Evolutionary conservation across 768 basidiomycete genomes (phyloP).

Genomic region (Lactarius pseudohatsudake): DNA sequence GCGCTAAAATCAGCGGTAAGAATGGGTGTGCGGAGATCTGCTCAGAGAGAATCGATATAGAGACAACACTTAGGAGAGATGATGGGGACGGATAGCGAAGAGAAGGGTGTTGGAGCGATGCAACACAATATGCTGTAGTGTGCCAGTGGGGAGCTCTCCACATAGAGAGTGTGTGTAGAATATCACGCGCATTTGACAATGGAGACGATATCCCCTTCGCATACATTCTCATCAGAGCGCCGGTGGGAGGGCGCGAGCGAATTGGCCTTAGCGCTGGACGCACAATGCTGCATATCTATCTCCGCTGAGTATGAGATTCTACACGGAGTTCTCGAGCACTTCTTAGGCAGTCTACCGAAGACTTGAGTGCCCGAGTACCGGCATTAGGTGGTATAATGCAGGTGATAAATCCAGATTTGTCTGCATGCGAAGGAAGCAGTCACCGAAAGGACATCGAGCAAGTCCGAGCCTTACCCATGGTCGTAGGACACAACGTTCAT

Average conservation of each 20-base stretch:
- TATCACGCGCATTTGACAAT: not conserved
- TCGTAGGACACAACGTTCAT: not conserved
- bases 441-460: not conserved
- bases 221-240: not conserved
- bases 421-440: not conserved
- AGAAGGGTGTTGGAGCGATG: not conserved
- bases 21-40: conserved; percentile 17
- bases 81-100: not conserved
- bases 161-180: not conserved
- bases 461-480: not conserved
- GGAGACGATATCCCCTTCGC: not conserved
- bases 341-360: too few relatives aligned
- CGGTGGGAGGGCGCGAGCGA: not conserved
- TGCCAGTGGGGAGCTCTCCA: not conserved
- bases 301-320: not conserved
- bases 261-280: not conserved
- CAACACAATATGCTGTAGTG: not conserved
- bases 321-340: too few relatives aligned
- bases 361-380: too few relatives aligned
- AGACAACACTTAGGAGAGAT: not conserved
- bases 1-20: conserved; percentile 14
- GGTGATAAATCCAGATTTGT: too few relatives aligned
- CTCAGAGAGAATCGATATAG: conserved; percentile 11
- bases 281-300: not conserved
- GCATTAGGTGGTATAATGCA: too few relatives aligned